phyloP scores from a whole-genome alignment of 2,329 filamentous ascomycete genomes.

The Penicillium sp. region DNA sequence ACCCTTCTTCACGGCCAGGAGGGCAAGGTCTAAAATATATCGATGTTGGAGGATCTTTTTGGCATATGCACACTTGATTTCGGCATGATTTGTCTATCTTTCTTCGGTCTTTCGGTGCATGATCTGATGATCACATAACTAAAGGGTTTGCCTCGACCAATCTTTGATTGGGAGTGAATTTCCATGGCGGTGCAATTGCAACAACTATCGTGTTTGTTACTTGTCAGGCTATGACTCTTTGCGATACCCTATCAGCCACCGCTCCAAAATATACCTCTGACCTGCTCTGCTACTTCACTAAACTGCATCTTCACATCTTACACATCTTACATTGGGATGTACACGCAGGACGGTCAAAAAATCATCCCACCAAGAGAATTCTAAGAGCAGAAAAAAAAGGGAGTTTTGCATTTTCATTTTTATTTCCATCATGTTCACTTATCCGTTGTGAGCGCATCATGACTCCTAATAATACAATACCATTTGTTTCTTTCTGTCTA shows the following conservation, averaged over 20 bases:
- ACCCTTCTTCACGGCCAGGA: conserved; percentile 71
- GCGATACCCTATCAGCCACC: conserved; percentile 3
- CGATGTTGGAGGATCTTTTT: neutral
- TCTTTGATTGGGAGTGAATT: neutral
- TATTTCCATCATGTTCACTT: neutral
- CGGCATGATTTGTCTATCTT: neutral
- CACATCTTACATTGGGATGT: neutral
- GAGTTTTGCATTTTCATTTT: neutral
- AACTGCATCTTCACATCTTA: too few relatives aligned
- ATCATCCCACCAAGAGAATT: neutral
- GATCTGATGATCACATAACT: neutral
- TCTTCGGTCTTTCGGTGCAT: neutral
- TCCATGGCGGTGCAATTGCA: neutral
- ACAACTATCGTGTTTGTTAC: neutral
- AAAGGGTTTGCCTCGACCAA: neutral
- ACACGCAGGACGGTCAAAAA: neutral
- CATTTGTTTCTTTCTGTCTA: neutral
- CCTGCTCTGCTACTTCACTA: neutral
- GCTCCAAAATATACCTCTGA: neutral
- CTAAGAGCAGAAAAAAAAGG: neutral
- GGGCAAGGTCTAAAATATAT: conserved; percentile 20
- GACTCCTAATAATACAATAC: neutral
- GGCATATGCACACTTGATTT: neutral
- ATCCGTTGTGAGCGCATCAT: neutral
- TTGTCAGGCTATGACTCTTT: neutral